Evolutionary conservation across 2,329 filamentous ascomycete genomes (phyloP), one percentile per base, ranked within the genome.

Genomic region (Penicillium oxalicum): DNA sequence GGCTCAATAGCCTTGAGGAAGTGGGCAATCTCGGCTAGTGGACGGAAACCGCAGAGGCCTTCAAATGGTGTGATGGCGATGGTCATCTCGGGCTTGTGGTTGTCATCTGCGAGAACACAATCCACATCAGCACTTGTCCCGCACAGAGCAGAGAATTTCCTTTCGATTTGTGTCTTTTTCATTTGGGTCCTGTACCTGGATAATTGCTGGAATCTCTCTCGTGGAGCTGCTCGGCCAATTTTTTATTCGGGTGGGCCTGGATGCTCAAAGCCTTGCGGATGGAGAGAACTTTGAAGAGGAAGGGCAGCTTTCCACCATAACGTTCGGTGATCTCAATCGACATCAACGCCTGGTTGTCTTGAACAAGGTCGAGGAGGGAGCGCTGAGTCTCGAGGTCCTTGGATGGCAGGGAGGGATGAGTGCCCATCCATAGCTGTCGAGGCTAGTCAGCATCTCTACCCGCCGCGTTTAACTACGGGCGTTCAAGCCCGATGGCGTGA

Each of bases 21-120:
- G 67, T 95, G 88, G 0, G 83, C 77, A 54, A 97, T 93, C 71
- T 98, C 91, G 4, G 74, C 76, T 24, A 96, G 76, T 0, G 93
- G 93, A 8, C 93, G 82, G 77, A 98, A 98, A 32, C 93, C 93
- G 63, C 93, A 98, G 32, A 98, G 80, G 0, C 93, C 93, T 67
- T 97, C 91, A 58, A 98, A 98, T 0, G 89, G 86, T 1, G 93
- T 97, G 62, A 98, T 86, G 53, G 93, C 93, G 69, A 98, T 95
- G 54, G 93, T 91, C 93, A 98, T 98, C 73, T 98, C 93, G 32
- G 93, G 93, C 74, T 98, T 98, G 78, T 98, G 93, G 74, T 98
- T 98, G 75, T 97, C 91, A 76, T 98, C 90, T 70, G 36, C 9
- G 49, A 13, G 25, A 27, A 9, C 0, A 25, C 50, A 2, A 50